phyloP scores from a whole-genome alignment of 2,329 filamentous ascomycete species.

The Pseudogymnoascus sp. region DNA sequence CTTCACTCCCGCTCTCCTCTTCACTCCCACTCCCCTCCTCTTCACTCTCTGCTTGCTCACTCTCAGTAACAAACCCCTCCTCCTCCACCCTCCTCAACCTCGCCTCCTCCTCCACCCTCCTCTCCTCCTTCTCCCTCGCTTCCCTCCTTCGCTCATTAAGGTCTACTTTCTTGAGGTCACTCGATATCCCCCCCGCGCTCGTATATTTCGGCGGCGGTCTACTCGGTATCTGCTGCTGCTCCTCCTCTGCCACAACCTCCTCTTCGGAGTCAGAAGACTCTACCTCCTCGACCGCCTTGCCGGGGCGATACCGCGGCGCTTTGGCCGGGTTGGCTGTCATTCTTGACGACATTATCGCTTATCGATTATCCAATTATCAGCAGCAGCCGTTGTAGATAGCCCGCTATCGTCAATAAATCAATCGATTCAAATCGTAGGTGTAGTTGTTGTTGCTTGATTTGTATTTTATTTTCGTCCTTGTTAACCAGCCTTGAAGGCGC shows the following conservation, averaged over 20 bases:
- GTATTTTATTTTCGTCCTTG: background rate
- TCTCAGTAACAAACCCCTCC: conserved; percentile 54
- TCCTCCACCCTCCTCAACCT: conserved; percentile 35
- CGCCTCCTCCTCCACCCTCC: conserved; percentile 37
- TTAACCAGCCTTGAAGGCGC: background rate
- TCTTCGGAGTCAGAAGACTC: conserved; percentile 36
- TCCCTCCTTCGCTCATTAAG: conserved; percentile 39
- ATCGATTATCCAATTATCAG: background rate
- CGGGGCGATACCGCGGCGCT: conserved; percentile 74
- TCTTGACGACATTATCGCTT: conserved; percentile 52
- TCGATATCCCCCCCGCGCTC: conserved; percentile 48
- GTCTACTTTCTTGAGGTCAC: conserved; percentile 43
- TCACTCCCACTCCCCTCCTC: conserved; percentile 21
- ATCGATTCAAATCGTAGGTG: background rate
- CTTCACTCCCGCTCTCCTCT: conserved; percentile 20
- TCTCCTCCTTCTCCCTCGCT: conserved; percentile 39
- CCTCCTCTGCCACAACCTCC: conserved; percentile 21
- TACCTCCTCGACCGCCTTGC: conserved; percentile 56
- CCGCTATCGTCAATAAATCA: no score
- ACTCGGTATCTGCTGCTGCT: conserved; percentile 26
- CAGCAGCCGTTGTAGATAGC: no score
- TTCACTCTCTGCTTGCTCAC: conserved; percentile 31
- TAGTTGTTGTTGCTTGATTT: background rate
- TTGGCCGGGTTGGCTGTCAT: conserved; percentile 88
- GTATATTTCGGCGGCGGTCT: conserved; percentile 46